Conservation (phyloP, 2,329 filamentous ascomycete genomes). For the Sclerotinia spermophila region DNA sequence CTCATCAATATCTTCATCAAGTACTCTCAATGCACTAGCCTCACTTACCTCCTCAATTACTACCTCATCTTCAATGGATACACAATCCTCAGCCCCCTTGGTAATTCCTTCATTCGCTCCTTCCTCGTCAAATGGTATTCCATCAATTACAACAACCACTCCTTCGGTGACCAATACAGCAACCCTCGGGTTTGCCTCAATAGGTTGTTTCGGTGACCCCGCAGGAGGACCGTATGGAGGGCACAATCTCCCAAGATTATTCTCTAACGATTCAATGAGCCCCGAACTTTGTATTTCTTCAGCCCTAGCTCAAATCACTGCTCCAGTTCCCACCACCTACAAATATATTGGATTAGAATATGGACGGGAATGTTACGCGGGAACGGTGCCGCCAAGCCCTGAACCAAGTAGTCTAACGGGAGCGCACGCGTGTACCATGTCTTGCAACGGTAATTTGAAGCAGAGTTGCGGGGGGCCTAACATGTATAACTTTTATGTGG, state of each 20-base stretch:
- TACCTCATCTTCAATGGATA: background rate
- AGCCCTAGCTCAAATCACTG: constrained; percentile 33
- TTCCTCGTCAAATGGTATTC: background rate
- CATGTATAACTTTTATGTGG: constrained; percentile 39
- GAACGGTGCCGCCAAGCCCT: constrained; percentile 26
- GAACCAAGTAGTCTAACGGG: constrained; percentile 19
- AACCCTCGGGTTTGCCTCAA: constrained; percentile 34
- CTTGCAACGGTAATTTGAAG: constrained; percentile 22
- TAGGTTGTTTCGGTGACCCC: constrained; percentile 36
- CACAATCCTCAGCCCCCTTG: background rate
- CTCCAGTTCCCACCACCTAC: constrained; percentile 32
- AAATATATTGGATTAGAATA: constrained; percentile 38
- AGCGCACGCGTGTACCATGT: constrained; percentile 23
- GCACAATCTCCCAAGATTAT: constrained; percentile 37
- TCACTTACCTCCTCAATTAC: background rate
- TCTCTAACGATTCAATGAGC: constrained; percentile 37
- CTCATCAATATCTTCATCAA: background rate
- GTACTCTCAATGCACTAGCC: background rate
- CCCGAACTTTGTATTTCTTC: constrained; percentile 38
- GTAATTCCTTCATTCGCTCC: background rate
- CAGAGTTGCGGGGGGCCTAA: constrained; percentile 37
- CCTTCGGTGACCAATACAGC: constrained; percentile 18
- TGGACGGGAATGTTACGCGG: constrained; percentile 39
- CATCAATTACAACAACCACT: constrained; percentile 15
- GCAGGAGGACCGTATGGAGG: constrained; percentile 25